Evolutionary conservation across 768 basidiomycete genomes (phyloP).

Genomic region (Leccinum disarticulatum): DNA sequence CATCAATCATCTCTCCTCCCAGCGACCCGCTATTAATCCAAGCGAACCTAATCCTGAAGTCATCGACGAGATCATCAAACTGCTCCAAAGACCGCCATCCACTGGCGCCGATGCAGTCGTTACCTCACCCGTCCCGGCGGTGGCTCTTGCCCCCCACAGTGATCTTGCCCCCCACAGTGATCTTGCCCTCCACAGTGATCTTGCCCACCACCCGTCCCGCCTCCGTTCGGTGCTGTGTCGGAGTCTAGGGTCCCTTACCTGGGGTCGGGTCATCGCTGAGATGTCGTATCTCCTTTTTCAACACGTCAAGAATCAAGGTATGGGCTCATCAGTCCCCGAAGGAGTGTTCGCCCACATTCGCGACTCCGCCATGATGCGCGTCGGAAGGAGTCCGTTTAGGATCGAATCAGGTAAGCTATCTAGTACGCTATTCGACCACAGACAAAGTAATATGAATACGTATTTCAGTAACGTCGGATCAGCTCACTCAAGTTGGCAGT

Average conservation of each 20-base stretch:
- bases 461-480: background rate
- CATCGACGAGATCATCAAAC: background rate
- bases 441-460: background rate
- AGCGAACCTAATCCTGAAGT: background rate
- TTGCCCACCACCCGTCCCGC: background rate
- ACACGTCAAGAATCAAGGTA: background rate
- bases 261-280: background rate
- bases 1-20: background rate
- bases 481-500: background rate
- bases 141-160: background rate
- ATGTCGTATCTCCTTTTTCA: background rate
- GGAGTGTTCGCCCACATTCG: background rate
- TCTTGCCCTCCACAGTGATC: background rate
- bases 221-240: background rate
- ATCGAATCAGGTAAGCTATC: background rate
- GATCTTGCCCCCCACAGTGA: background rate
- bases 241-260: background rate
- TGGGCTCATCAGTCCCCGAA: background rate
- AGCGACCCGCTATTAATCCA: background rate
- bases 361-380: background rate
- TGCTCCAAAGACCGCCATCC: background rate
- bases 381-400: background rate
- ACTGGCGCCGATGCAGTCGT: background rate
- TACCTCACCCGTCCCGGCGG: background rate
- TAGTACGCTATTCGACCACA: background rate